These are phyloP conservation scores for Carex sylvatica DNA, from an alignment of 202 grass and related monocot genomes.

Conservation along the genomic window DNA sequence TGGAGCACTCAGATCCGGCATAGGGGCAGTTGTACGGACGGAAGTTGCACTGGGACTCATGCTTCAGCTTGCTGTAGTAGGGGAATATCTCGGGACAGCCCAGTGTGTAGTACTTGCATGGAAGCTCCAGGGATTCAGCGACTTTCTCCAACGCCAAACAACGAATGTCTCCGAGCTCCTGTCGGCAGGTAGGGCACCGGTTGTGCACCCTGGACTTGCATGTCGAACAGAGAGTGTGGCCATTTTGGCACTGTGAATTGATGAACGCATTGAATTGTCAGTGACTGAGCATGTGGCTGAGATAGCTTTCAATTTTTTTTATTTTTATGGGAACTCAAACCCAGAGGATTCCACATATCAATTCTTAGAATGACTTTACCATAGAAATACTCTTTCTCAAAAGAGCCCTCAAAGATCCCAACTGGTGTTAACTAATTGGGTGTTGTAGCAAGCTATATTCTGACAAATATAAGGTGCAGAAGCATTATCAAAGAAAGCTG, in stretches of 20 bases:
- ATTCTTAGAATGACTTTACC: slow-evolving; percentile 8
- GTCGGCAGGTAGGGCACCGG: slow-evolving; percentile 84
- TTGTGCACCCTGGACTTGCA: slow-evolving; percentile 89
- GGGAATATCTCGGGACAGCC: slow-evolving; percentile 81
- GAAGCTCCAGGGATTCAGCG: slow-evolving; percentile 79
- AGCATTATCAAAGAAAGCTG: slow-evolving; percentile 10
- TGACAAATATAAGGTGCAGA: neutral
- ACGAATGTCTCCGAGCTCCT: slow-evolving; percentile 90
- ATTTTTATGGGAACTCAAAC: neutral
- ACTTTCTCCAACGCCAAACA: slow-evolving; percentile 97
- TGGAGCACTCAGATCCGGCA: slow-evolving; percentile 68
- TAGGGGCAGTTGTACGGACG: slow-evolving; percentile 86
- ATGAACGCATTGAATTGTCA: neutral
- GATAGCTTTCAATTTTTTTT: neutral
- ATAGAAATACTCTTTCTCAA: slow-evolving; percentile 4
- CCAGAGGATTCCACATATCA: neutral
- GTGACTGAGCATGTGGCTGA: neutral
- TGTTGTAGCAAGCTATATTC: slow-evolving; percentile 18
- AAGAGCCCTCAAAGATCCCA: slow-evolving; percentile 21
- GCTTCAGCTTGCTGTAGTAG: slow-evolving; percentile 92
- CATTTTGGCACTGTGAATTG: slow-evolving; percentile 80
- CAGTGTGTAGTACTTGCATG: slow-evolving; percentile 69
- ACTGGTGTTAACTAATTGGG: slow-evolving; percentile 1
- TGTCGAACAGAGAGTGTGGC: slow-evolving; percentile 79
- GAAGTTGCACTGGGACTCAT: slow-evolving; percentile 60